A percentile compares a stretch with the other conserved stretches of the same genome.
Conservation (phyloP, 2,329 filamentous ascomycete genomes). For the Ophiognomonia clavigignenti-juglandacearum region DNA sequence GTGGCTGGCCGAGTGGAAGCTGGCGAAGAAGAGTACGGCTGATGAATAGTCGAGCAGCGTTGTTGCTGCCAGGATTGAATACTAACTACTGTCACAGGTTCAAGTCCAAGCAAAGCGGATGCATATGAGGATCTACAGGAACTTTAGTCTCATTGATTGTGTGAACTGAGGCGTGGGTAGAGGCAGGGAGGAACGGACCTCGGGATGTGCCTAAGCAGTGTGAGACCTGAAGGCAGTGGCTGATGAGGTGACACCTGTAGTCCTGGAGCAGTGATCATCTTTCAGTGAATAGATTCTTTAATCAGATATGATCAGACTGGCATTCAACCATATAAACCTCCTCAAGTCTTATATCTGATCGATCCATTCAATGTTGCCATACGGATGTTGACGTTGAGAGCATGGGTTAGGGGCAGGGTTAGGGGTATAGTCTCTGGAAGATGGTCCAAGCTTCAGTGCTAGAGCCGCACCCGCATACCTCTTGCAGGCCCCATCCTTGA, state of each 20-base stretch:
- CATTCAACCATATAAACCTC: no score
- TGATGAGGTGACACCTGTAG: no score
- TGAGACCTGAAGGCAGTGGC: no score
- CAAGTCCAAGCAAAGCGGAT: neutral
- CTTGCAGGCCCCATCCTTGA: constrained; percentile 2
- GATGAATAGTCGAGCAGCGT: neutral
- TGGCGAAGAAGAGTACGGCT: constrained; percentile 13
- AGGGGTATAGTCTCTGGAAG: neutral
- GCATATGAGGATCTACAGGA: constrained; percentile 1
- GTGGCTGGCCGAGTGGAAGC: constrained; percentile 61
- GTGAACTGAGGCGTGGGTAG: no score
- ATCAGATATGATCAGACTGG: no score
- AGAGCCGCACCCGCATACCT: neutral
- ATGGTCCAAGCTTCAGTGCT: constrained; percentile 9
- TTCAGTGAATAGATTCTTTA: no score
- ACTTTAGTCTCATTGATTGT: constrained; percentile 1
- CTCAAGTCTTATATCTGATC: no score
- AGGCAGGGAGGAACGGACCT: no score
- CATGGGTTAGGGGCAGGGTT: neutral
- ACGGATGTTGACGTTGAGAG: no score
- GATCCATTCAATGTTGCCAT: no score
- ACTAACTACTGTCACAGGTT: constrained; percentile 12
- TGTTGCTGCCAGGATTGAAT: neutral
- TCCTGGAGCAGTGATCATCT: no score
- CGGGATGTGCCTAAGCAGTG: no score